These are phyloP conservation scores for Telfairia occidentalis DNA, from an alignment of 331 rosid species.

Conservation along the genomic window DNA sequence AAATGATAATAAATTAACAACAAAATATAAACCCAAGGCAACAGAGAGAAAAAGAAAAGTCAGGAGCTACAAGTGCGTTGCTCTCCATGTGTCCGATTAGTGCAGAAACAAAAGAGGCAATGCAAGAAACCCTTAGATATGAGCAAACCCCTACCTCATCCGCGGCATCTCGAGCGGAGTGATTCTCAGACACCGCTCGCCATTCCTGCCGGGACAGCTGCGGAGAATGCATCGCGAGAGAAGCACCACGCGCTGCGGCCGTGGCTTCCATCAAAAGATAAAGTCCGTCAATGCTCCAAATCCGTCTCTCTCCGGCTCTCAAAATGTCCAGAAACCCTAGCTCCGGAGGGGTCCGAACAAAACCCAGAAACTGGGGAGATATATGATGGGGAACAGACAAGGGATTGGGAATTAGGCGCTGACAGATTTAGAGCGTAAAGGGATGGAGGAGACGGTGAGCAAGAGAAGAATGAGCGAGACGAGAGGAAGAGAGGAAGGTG, in stretches of 20 bases:
- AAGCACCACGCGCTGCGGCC: conserved; percentile 54
- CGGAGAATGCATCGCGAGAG: conserved; percentile 45
- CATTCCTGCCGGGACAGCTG: conserved; percentile 55
- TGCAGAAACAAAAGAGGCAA: conserved; percentile 17
- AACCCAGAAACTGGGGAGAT: not conserved
- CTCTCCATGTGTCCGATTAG: not conserved
- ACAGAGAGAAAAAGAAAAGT: no score
- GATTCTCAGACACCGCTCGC: conserved; percentile 82
- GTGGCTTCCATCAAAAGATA: conserved; percentile 66
- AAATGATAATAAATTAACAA: not conserved
- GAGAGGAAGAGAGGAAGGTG: not conserved
- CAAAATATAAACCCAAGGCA: no score
- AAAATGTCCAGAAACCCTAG: conserved; percentile 44
- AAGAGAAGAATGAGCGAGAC: not conserved
- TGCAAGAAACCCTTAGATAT: conserved; percentile 6
- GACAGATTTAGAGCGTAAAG: not conserved
- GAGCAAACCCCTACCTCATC: conserved; percentile 49
- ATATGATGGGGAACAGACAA: not conserved
- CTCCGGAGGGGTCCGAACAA: conserved; percentile 1
- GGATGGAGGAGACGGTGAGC: not conserved
- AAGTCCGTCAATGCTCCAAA: conserved; percentile 31
- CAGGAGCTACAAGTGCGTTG: not conserved
- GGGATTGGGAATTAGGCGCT: not conserved
- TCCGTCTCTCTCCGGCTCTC: conserved; percentile 9
- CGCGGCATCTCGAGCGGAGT: conserved; percentile 43